Base-by-base conservation (phyloP, 129 eudicot species). In the Centella asiatica region DNA sequence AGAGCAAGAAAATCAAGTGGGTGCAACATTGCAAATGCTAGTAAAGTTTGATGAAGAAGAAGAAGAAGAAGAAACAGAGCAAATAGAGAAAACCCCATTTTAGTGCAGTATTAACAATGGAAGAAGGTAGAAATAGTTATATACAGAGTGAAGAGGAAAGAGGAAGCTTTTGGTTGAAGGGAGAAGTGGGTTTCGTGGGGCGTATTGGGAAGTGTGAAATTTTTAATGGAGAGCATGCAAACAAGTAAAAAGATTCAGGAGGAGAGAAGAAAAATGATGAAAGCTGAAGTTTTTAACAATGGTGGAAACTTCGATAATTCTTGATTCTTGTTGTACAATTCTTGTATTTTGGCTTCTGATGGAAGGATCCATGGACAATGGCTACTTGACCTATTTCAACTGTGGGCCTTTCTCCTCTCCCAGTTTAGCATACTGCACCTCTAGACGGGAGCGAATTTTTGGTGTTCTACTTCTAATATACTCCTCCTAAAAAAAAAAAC, bases 1-100 rank as follows among this genome's bases (percentile, higher is more conserved):
- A 88, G 65, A 1, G 94, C 94, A 32, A 88, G 59, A 44, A 88
- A 88, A 71, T 88, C 96, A 8, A 37, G 12, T 0, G 94, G 96
- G 52, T 82, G 79, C 23, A 88, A 62, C 50, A 88, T 74, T 15
- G 96, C 82, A 2, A 40, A 29, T 1, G 73, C 62, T 10, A 56
- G 13, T 1, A 34, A 48, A 11, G 37, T 28, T 36, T 40, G 47
- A 3, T 72, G 58, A 31, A 72, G 48, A 29, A 75, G 31, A 45
- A 61, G 31, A 36, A 69, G 11, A n/a, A 76, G 36, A 57, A 44
- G 52, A 23, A 34, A 1, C 12, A 13, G 27, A 19, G 39, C 45
- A 23, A 23, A 0, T 10, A 48, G 6, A 47, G 24, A 48, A 32
- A n/a, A 32, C 14, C 9, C 63, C 44, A 32, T 57, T 10, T 34